Base-by-base conservation (phyloP, 2,329 filamentous ascomycete species). In the Cladosporium sp. region DNA sequence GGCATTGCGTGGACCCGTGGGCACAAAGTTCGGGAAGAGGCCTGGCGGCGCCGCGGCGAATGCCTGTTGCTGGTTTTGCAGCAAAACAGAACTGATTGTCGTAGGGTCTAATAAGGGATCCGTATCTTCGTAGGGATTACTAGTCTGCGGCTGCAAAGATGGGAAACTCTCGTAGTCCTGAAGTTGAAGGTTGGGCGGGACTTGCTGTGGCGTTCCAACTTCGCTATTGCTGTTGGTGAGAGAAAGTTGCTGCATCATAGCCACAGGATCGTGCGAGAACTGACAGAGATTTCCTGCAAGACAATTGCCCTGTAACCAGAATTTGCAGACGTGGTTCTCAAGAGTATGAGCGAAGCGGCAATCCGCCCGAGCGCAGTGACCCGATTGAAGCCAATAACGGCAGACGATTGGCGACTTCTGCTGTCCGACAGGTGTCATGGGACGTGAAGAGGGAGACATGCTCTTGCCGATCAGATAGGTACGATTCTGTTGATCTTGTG, bases 261-360 rank as follows among this genome's bases (percentile, higher is more conserved):
- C 84, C 1, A 91, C 85, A 2, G 94, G 94, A 66, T 99, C 94
- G 73, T 99, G 94, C 13, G 93, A 97, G 77, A 99, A 99, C 59
- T 96, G 90, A 73, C 94, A 99, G 3, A 91, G 92, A 58, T 91
- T 88, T 35, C 94, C 93, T 19, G 94, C 94, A 34, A 99, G 82
- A 71, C 94, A 99, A 68, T 93, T 97, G 1, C 94, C 94, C 77
- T 91, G 91, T 54, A 99, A 82, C 90, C 92, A 99, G 72, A 97
- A 97, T 90, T 97, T 97, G 92, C 94, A 99, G 61, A 99, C 83
- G 68, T 97, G 94, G 69, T 90, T 95, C 70, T 90, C 96, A 44
- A 96, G 82, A 72, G 99, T 93, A 73, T 99, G 94, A 65, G 92
- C 96, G 74, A 97, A 99, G 58, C 93, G 88, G 73, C 94, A 99